Base-by-base conservation (phyloP, 129 eudicot genomes). In the Kitagawia praeruptora region DNA sequence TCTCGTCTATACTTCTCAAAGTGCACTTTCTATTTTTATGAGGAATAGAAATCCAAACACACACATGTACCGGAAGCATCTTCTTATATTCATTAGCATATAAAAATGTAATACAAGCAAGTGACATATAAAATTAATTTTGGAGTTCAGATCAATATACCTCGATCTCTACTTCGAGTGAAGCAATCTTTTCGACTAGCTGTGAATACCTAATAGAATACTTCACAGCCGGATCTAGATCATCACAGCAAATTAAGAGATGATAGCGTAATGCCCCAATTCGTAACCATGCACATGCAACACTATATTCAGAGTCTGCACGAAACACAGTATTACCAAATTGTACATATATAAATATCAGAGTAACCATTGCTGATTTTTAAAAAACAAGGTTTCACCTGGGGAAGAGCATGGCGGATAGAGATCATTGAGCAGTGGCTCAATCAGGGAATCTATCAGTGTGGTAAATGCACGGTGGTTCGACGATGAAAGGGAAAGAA, bases 181-280 rank as follows among this genome's bases (percentile, higher is more conserved):
- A 84, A 25, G 87, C 82, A 79, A 93, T 92, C 86, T 82, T 90
- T 78, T 85, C 89, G 46, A 80, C 82, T 45, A 92, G 77, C 64
- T 84, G 89, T 64, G 84, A 45, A 84, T 89, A 83, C 89, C 86
- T 92, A 47, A 85, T 40, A 41, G 87, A 83, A 83, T 92, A 89
- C 82, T 96, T 96, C 38, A 84, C 82, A 81, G 97, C 83, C 15
- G 98, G 99, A 87, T 96, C 99, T 87, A 96, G 82, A 63, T 90
- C 93, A 92, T 87, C 91, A 79, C 90, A 87, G 80, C 86, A 76
- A 70, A 86, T 83, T 83, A 96, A 81, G 78, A 96, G 99, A 83
- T 83, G 90, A 84, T 90, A 92, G 11, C 96, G 91, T 70, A 96
- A 79, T 34, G 88, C 86, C 71, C 98, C 99, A 90, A 96, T 76